phyloP scores from a whole-genome alignment of 176 grass and related monocot species.

The Avena sativa region DNA sequence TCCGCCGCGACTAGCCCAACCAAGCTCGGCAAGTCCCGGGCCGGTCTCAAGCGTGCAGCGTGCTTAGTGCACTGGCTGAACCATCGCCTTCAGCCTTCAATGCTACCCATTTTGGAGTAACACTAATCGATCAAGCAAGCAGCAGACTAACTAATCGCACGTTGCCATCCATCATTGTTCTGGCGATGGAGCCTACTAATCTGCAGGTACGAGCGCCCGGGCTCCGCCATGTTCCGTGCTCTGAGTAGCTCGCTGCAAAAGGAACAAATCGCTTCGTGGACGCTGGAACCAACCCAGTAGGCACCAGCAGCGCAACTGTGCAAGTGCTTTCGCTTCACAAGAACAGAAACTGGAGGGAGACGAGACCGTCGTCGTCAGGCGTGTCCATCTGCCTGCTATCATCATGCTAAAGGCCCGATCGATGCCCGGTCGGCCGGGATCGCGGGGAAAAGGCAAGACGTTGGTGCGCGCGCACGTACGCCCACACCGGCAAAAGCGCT shows the following conservation, averaged over 20 bases:
- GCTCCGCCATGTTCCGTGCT: neutral
- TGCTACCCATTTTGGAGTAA: neutral
- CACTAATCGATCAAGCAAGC: neutral
- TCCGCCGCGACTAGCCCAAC: no score
- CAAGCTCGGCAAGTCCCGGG: no score
- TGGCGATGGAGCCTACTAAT: neutral
- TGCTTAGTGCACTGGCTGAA: neutral
- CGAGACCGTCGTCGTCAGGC: neutral
- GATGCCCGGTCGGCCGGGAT: neutral
- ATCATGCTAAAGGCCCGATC: no score
- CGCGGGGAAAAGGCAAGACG: conserved; percentile 19
- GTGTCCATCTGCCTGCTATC: neutral
- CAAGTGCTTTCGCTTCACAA: neutral
- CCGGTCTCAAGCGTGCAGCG: no score
- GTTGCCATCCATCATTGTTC: no score
- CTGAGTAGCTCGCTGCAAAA: neutral
- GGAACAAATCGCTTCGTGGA: neutral
- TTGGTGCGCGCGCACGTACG: neutral
- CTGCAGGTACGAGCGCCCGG: neutral
- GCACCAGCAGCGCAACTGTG: no score
- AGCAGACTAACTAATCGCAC: conserved; percentile 3
- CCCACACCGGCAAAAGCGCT: neutral
- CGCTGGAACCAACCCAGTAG: neutral
- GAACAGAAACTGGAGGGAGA: neutral
- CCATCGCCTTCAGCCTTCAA: conserved; percentile 23